Base-by-base conservation (phyloP, 805 yeast species). In the Saturnispora mendoncae region DNA sequence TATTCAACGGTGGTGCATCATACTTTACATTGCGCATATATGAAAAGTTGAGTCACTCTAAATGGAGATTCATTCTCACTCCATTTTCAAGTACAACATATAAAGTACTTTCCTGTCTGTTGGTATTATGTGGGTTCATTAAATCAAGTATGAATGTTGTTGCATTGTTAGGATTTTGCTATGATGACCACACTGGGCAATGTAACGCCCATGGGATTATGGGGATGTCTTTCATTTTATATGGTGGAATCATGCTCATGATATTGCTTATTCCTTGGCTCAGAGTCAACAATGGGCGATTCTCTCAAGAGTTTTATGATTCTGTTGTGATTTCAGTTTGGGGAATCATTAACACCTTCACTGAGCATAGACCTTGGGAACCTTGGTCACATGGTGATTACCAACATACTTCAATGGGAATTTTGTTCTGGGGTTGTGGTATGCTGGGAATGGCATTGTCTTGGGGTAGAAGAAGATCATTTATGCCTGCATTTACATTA, bases 151-250 rank as follows among this genome's bases (percentile, higher is more conserved):
- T 90, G 64, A 90, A 94, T 0, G 85, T 90, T 5, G 80, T 84
- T 34, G 82, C 95, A 1, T 56, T 87, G 47, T 74, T 85, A 48
- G 96, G 95, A 2, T 90, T 87, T 60, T 90, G 97, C 62, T 78
- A 85, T 51, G 83, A 72, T 4, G 68, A 60, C 27, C 92, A 84
- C 53, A 78, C 94, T 0, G 97, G 97, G 19, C 97, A 90, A 62
- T 90, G 97, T 60, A 74, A 87, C 31, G 97, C 97, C 0, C 97
- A 90, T 58, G 97, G 96, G 4, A 84, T 90, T 46, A 90, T 90
- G 97, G 97, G 97, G 0, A 72, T 84, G 19, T 80, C 94, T 0
- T 90, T 90, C 51, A 72, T 90, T 9, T 61, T 70, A 4, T 90
- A 90, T 57, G 95, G 96, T 4, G 77, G 80, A 46, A 61, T 86